Evolutionary conservation across 768 basidiomycete species (phyloP).

Genomic region (Collybia nuda): DNA sequence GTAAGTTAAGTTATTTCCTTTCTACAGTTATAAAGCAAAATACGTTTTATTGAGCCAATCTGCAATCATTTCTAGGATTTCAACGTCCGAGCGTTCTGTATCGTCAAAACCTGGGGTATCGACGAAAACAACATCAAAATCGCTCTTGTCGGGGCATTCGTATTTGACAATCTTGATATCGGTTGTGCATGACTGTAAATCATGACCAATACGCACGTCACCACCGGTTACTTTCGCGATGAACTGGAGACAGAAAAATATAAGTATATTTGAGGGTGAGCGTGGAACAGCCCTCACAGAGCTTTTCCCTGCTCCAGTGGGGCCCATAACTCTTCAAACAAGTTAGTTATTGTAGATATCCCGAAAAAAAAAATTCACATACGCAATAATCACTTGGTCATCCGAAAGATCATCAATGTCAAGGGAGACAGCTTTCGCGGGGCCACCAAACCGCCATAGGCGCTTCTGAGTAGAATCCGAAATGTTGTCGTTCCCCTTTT

Average conservation of each 20-base stretch:
- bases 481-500: not conserved
- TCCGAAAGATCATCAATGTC: not conserved
- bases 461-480: not conserved
- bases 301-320: conserved; percentile 3
- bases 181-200: conserved; percentile 1
- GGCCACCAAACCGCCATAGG: not conserved
- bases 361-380: not conserved
- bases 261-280: too few relatives aligned
- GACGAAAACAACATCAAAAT: conserved; percentile 1
- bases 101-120: conserved; percentile 5
- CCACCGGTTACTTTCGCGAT: not conserved
- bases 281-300: too few relatives aligned
- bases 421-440: not conserved
- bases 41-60: conserved; percentile 4
- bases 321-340: not conserved
- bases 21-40: not conserved
- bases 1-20: not conserved
- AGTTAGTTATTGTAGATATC: not conserved
- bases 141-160: not conserved
- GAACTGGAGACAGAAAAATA: not conserved
- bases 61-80: conserved; percentile 3
- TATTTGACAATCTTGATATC: conserved; percentile 3
- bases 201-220: not conserved
- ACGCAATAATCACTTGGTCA: conserved; percentile 3
- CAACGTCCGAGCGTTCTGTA: not conserved